Evolutionary conservation across 768 basidiomycete genomes (phyloP), one percentile per base, ranked within the genome.

Genomic region (Xerocomellus chrysenteron): DNA sequence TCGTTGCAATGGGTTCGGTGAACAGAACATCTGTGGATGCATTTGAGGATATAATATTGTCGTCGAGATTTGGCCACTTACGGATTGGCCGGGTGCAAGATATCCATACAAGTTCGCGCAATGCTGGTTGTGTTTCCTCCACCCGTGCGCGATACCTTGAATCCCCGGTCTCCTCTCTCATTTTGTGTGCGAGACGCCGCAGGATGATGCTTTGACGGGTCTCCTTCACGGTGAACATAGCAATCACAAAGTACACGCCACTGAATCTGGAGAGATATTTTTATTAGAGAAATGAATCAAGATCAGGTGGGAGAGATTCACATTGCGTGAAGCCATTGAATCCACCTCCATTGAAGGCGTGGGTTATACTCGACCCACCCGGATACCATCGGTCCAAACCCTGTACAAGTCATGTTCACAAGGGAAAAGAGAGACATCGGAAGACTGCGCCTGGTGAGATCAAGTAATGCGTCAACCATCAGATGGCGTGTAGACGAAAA

Each of bases 241-340:
- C 68, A 1, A 81, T 41, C 12, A 84, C 57, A 6, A 85, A 59
- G 53, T 83, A 84, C 0, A 73, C 68, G 1, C 77, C 84, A 21
- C 78, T 80, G 30, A 83, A 67, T 56, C 88, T 87, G 44, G 19
- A 11, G 11, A 41, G 7, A 32, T 5, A 3, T n/a, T 61, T 39
- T 48, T 46, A 30, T 52, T 17, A 32, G 35, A 12, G 12, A n/a
- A 16, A 14, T 30, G n/a, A 5, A 47, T 32, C 37, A 37, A 30
- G 36, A 42, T 10, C 13, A n/a, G 52, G 50, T 47, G 49, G 48
- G 57, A 21, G n/a, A n/a, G 36, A 65, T 59, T 33, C 26, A 82
- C 85, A 87, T 89, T 63, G 85, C 75, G 56, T 86, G 83, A 13
- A 90, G 78, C 89, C 89, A 92, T 65, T 90, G 83, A 24, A 93